These are phyloP conservation scores for Leccinum fibrillosum DNA, from an alignment of 768 basidiomycete species.

Conservation along the genomic window DNA sequence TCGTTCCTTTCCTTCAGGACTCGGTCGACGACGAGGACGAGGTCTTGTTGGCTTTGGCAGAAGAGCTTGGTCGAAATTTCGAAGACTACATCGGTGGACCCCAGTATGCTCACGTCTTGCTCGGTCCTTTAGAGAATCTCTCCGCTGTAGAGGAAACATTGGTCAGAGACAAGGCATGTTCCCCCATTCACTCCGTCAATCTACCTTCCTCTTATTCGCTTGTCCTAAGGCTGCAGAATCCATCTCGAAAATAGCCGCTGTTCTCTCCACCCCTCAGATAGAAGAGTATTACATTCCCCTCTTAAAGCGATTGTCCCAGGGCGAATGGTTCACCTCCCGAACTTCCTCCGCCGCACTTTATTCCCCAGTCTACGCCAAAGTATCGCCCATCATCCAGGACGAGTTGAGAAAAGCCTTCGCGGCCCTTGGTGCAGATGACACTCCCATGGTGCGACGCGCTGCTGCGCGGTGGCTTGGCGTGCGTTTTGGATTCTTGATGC, in stretches of 20 bases:
- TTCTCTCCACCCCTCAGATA: slow-evolving; percentile 74
- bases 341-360: slow-evolving; percentile 95
- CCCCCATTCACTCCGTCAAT: not conserved
- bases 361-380: slow-evolving; percentile 83
- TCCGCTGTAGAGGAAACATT: slow-evolving; percentile 97
- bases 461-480: slow-evolving; percentile 97
- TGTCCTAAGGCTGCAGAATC: slow-evolving; percentile 83
- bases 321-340: slow-evolving; percentile 98
- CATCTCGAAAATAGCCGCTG: slow-evolving; percentile 81
- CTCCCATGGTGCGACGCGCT: slow-evolving; percentile 96
- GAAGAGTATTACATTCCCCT: slow-evolving; percentile 92
- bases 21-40: slow-evolving; percentile 99
- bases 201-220: slow-evolving; percentile 3
- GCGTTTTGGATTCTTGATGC: slow-evolving; percentile 33
- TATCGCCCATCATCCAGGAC: slow-evolving; percentile 69
- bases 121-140: slow-evolving; percentile 92
- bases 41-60: slow-evolving; percentile 90
- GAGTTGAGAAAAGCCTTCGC: slow-evolving; percentile 86
- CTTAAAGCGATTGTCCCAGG: slow-evolving; percentile 80
- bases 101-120: slow-evolving; percentile 79
- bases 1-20: slow-evolving; percentile 96
- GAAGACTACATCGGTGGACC: slow-evolving; percentile 93
- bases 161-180: slow-evolving; percentile 89
- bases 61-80: slow-evolving; percentile 89
- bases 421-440: slow-evolving; percentile 86